phyloP scores from a whole-genome alignment of 768 basidiomycete species.

The Leccinum subtestaceum region DNA sequence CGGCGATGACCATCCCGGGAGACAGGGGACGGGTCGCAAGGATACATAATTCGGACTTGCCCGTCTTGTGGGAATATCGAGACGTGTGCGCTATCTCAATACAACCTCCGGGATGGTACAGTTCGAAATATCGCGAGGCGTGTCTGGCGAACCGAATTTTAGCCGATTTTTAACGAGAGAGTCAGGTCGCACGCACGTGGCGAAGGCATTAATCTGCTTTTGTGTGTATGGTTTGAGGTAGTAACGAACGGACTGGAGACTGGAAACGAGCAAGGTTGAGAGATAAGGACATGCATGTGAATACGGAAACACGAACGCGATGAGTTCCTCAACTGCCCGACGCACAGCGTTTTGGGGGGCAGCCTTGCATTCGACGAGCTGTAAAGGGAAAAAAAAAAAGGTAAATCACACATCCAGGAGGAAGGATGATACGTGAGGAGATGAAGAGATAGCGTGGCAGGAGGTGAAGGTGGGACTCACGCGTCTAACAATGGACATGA shows the following conservation, averaged over 20 bases:
- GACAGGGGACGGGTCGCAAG: conserved; percentile 72
- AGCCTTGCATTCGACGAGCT: conserved; percentile 61
- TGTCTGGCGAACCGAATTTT: conserved; percentile 51
- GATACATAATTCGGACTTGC: conserved; percentile 87
- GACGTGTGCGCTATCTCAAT: conserved; percentile 90
- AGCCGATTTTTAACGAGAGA: conserved; percentile 25
- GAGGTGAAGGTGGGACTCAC: conserved; percentile 43
- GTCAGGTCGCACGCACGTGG: conserved; percentile 65
- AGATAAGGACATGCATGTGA: conserved; percentile 3
- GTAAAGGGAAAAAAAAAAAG: conserved; percentile 12
- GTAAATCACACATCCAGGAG: conserved; percentile 22
- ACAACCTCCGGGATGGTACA: conserved; percentile 77
- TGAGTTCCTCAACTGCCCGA: conserved; percentile 74
- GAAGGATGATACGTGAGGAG: conserved; percentile 11
- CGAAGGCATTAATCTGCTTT: conserved; percentile 88
- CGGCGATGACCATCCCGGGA: conserved; percentile 73
- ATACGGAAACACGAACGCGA: conserved; percentile 53
- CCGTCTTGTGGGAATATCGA: conserved; percentile 81
- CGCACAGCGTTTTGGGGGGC: conserved; percentile 58
- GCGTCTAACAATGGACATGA: conserved; percentile 74
- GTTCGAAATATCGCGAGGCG: conserved; percentile 84
- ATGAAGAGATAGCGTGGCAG: conserved; percentile 31
- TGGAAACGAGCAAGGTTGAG: conserved; percentile 32
- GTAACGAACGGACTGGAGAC: conserved; percentile 72
- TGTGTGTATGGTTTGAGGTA: conserved; percentile 73